Conservation (phyloP, 164 flowering plant species). For the Kingdonia uniflora region DNA sequence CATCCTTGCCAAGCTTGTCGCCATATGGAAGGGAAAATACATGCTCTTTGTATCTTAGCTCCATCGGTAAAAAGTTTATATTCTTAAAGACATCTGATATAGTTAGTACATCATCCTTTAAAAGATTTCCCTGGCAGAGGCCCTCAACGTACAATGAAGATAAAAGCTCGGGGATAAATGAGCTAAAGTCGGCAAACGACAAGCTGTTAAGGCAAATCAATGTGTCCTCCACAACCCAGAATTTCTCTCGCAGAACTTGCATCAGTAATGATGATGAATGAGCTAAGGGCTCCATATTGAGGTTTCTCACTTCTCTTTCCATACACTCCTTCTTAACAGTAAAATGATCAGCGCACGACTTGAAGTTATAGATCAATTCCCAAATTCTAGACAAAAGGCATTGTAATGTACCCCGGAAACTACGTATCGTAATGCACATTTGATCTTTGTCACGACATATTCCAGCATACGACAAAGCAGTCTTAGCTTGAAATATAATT, state of each 20-base stretch:
- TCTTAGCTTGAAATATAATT: slow-evolving; percentile 85
- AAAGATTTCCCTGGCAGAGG: slow-evolving; percentile 89
- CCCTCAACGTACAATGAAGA: slow-evolving; percentile 88
- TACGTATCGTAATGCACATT: slow-evolving; percentile 74
- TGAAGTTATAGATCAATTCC: slow-evolving; percentile 42
- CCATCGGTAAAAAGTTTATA: slow-evolving; percentile 48
- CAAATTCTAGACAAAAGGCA: slow-evolving; percentile 53
- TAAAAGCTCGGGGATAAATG: slow-evolving; percentile 58
- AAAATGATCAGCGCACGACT: slow-evolving; percentile 71
- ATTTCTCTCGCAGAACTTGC: slow-evolving; percentile 63
- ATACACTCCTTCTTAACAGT: slow-evolving; percentile 82
- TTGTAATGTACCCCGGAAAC: slow-evolving; percentile 84
- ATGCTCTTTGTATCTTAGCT: slow-evolving; percentile 59
- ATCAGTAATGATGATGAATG: slow-evolving; percentile 80
- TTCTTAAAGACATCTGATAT: slow-evolving; percentile 45
- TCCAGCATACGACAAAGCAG: slow-evolving; percentile 81
- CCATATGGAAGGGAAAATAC: slow-evolving; percentile 58
- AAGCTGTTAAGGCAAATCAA: slow-evolving; percentile 33
- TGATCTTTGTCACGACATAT: slow-evolving; percentile 58
- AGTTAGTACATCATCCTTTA: slow-evolving; percentile 53
- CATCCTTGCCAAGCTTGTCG: slow-evolving; percentile 65
- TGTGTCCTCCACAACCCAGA: slow-evolving; percentile 93
- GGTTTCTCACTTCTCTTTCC: slow-evolving; percentile 68
- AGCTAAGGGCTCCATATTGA: slow-evolving; percentile 80
- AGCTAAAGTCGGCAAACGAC: slow-evolving; percentile 50